Evolutionary conservation across 768 basidiomycete species (phyloP).

Genomic region (Cyclocybe aegerita): DNA sequence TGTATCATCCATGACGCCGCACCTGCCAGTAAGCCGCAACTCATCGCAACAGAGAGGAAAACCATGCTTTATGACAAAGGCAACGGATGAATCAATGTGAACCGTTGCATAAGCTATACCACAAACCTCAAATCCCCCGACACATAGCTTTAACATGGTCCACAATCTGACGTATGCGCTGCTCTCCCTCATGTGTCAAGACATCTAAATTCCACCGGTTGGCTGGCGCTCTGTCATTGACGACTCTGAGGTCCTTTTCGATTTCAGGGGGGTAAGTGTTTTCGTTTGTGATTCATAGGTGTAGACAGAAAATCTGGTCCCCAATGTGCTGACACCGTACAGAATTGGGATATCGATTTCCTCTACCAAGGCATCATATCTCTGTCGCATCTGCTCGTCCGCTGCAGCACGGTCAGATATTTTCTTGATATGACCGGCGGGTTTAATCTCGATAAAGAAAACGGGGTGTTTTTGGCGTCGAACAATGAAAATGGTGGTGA

Average conservation of each 20-base stretch:
- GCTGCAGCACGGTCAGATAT: conserved; percentile 11
- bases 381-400: conserved; percentile 18
- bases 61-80: too few relatives aligned
- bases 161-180: too few relatives aligned
- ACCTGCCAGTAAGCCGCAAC: too few relatives aligned
- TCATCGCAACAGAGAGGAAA: too few relatives aligned
- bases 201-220: conserved; percentile 5
- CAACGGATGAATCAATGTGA: too few relatives aligned
- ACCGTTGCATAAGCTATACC: too few relatives aligned
- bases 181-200: too few relatives aligned
- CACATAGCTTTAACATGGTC: too few relatives aligned
- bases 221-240: conserved; percentile 18
- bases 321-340: conserved; percentile 18
- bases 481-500: conserved; percentile 12
- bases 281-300: conserved; percentile 8
- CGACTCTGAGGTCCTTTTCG: conserved; percentile 10
- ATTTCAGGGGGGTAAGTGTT: conserved; percentile 12
- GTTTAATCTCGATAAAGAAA: conserved; percentile 18
- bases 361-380: conserved; percentile 10
- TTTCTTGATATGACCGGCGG: conserved; percentile 1
- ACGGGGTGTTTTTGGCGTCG: conserved; percentile 7
- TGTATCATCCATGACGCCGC: too few relatives aligned
- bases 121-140: too few relatives aligned
- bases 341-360: conserved; percentile 12
- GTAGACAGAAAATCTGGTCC: conserved; percentile 18